phyloP scores from a whole-genome alignment of 306 rosid genomes.

The Citrullus colocynthis region DNA sequence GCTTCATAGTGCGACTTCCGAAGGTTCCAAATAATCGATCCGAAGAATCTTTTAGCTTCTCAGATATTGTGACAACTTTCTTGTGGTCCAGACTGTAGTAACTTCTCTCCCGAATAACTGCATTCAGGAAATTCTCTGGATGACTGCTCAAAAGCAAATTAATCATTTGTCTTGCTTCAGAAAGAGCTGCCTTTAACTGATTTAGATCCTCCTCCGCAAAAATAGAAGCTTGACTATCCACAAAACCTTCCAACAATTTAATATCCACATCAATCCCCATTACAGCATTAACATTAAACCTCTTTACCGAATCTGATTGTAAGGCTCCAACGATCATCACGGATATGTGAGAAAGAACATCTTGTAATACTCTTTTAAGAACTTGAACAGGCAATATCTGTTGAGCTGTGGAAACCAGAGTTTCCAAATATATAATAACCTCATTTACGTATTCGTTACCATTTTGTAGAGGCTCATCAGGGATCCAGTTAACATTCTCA shows the following conservation, averaged over 20 bases:
- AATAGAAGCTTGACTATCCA: constrained; percentile 67
- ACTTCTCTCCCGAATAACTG: constrained; percentile 94
- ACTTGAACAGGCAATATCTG: constrained; percentile 85
- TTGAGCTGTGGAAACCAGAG: constrained; percentile 85
- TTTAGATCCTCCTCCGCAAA: constrained; percentile 65
- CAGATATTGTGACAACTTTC: constrained; percentile 71
- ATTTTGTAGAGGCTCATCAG: constrained; percentile 57
- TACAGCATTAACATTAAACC: constrained; percentile 58
- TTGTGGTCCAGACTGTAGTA: constrained; percentile 67
- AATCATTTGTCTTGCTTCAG: constrained; percentile 67
- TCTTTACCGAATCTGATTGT: constrained; percentile 66
- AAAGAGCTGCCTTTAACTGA: constrained; percentile 58
- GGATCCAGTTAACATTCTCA: constrained; percentile 83
- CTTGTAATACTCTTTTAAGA: constrained; percentile 74
- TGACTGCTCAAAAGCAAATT: constrained; percentile 80
- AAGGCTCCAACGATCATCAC: constrained; percentile 67
- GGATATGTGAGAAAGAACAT: constrained; percentile 82
- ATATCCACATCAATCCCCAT: constrained; percentile 77
- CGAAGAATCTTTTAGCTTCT: constrained; percentile 78
- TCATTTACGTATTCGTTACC: constrained; percentile 91
- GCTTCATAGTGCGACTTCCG: constrained; percentile 74
- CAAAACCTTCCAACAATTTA: constrained; percentile 71
- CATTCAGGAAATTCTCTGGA: constrained; percentile 83
- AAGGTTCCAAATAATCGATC: constrained; percentile 90
- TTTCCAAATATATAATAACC: constrained; percentile 87